These are phyloP conservation scores for Cetradonia linearis DNA, from an alignment of 495 filamentous ascomycete genomes.

Conservation along the genomic window DNA sequence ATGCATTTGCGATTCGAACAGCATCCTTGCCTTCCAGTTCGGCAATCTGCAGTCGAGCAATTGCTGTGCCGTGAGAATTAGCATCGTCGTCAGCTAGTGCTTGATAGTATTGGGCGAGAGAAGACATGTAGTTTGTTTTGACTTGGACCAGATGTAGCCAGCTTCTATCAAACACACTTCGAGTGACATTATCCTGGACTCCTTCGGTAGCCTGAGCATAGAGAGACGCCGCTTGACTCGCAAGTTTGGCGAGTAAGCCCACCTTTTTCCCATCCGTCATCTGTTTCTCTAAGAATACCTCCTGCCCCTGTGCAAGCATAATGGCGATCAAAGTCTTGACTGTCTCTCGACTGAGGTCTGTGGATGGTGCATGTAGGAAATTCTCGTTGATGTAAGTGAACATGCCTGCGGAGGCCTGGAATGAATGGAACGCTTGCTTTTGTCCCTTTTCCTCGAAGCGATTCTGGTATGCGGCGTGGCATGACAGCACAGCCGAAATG, in stretches of 20 bases:
- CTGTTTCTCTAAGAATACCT: slow-evolving; percentile 96
- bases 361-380: slow-evolving; percentile 92
- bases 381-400: slow-evolving; percentile 99
- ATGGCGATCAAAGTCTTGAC: slow-evolving; percentile 88
- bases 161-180: slow-evolving; percentile 89
- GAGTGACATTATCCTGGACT: slow-evolving; percentile 83
- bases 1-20: slow-evolving; percentile 61
- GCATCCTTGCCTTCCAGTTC: slow-evolving; percentile 69
- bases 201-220: slow-evolving; percentile 82
- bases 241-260: slow-evolving; percentile 82
- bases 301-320: slow-evolving; percentile 90
- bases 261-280: slow-evolving; percentile 87
- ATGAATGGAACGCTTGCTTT: slow-evolving; percentile 95
- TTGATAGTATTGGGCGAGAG: slow-evolving; percentile 88
- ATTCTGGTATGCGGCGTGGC: slow-evolving; percentile 88
- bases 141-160: slow-evolving; percentile 80
- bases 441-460: slow-evolving; percentile 84
- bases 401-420: slow-evolving; percentile 97
- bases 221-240: slow-evolving; percentile 78
- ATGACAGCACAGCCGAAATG: slow-evolving; percentile 92
- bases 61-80: slow-evolving; percentile 75
- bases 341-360: slow-evolving; percentile 85
- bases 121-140: slow-evolving; percentile 76
- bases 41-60: slow-evolving; percentile 72
- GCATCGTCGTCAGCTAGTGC: slow-evolving; percentile 83